Percentiles rank a stretch among this genome's conserved stretches.
Conservation (phyloP, 163 green algal genomes). For the Picocystis sp. region DNA sequence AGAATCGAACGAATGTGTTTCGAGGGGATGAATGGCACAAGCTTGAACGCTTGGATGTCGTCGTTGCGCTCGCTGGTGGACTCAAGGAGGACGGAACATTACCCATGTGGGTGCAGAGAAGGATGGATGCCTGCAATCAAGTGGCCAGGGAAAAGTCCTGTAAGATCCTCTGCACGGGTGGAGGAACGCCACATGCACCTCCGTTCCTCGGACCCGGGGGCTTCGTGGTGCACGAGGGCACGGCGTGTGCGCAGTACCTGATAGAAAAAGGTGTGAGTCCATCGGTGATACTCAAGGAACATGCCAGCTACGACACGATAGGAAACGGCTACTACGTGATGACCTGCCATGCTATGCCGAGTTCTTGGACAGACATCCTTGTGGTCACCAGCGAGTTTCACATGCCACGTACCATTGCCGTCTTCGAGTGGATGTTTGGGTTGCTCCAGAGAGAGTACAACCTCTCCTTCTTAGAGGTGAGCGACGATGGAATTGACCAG, state of each 20-base stretch:
- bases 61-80: conserved; percentile 32
- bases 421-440: conserved; percentile 38
- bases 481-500: conserved; percentile 30
- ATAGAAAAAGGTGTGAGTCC: conserved; percentile 21
- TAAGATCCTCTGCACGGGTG: conserved; percentile 17
- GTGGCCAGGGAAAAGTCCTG: background rate
- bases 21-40: background rate
- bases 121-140: conserved; percentile 24
- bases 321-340: conserved; percentile 66
- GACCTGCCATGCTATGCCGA: conserved; percentile 48
- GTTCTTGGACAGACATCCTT: conserved; percentile 34
- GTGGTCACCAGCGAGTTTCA: conserved; percentile 65
- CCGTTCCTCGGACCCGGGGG: conserved; percentile 30
- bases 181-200: conserved; percentile 60
- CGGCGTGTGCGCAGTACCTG: conserved; percentile 41
- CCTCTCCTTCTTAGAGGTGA: conserved; percentile 22
- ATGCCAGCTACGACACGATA: conserved; percentile 59
- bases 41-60: conserved; percentile 13
- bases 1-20: no score
- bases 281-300: conserved; percentile 31
- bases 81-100: conserved; percentile 22
- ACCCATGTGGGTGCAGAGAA: conserved; percentile 26
- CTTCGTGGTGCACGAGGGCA: conserved; percentile 46
- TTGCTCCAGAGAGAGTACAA: conserved; percentile 16
- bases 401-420: conserved; percentile 43